Conservation (phyloP, 495 filamentous ascomycete species). For the Penicillium manginii region DNA sequence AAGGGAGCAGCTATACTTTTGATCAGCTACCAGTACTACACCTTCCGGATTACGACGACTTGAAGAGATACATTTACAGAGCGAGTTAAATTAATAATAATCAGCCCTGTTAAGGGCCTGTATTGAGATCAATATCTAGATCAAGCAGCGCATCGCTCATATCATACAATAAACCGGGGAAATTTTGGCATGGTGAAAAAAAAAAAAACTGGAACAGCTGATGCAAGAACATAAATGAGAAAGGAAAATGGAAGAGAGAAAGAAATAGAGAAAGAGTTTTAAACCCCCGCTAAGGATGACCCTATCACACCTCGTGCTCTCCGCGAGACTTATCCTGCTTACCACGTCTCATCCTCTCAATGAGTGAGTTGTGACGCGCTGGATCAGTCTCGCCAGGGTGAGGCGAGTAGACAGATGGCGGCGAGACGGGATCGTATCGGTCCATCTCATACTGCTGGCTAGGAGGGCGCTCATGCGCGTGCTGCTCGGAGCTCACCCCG, state of each 20-base stretch:
- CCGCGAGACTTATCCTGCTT: conserved; percentile 22
- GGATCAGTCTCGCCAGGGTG: conserved; percentile 11
- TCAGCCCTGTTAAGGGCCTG: not conserved
- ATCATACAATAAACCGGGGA: conserved; percentile 17
- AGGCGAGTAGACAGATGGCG: conserved; percentile 24
- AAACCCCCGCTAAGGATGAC: not conserved
- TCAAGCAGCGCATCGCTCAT: conserved; percentile 6
- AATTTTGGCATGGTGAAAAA: conserved; percentile 2
- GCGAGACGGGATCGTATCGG: conserved; percentile 30
- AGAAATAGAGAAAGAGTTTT: not conserved
- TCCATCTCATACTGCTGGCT: conserved; percentile 21
- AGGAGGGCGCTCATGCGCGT: conserved; percentile 7
- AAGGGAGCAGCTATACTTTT: too few species aligned
- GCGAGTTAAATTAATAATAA: not conserved
- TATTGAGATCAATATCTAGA: conserved; percentile 5
- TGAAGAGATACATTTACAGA: too few species aligned
- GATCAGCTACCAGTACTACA: too few species aligned
- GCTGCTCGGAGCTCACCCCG: conserved; percentile 11
- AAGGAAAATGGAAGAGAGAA: not conserved
- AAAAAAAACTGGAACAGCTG: conserved; percentile 3
- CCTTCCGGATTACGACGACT: too few species aligned
- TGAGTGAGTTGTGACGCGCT: conserved; percentile 12
- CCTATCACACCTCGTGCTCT: conserved; percentile 17
- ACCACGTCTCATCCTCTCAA: conserved; percentile 12
- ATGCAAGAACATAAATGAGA: not conserved